Conservation (phyloP, 2,329 filamentous ascomycete species). For the Bipolaris bicolor region DNA sequence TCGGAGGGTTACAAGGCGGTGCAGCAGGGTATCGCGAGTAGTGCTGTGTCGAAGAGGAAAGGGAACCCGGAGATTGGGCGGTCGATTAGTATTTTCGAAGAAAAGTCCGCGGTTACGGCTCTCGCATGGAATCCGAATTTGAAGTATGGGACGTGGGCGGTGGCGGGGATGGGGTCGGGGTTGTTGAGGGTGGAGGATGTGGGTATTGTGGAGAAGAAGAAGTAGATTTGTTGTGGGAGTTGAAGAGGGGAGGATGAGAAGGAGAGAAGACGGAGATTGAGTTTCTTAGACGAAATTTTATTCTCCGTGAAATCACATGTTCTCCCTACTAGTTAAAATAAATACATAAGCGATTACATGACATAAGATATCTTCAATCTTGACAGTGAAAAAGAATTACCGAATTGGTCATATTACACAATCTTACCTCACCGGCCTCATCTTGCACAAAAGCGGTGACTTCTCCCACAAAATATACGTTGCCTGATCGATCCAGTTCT, state of each 20-base stretch:
- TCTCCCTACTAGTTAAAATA: no score
- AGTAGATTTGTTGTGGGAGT: background rate
- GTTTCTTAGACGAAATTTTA: no score
- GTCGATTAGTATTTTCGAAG: constrained; percentile 54
- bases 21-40: constrained; percentile 34
- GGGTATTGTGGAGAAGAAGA: constrained; percentile 25
- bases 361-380: no score
- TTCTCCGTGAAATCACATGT: no score
- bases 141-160: constrained; percentile 57
- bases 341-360: no score
- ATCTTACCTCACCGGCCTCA: constrained; percentile 22
- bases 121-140: constrained; percentile 61
- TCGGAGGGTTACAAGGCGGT: constrained; percentile 51
- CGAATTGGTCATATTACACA: background rate
- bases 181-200: constrained; percentile 59
- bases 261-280: background rate
- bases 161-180: constrained; percentile 57
- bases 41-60: constrained; percentile 23
- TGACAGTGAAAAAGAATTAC: no score
- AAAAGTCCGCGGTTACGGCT: constrained; percentile 52
- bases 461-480: constrained; percentile 50
- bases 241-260: background rate
- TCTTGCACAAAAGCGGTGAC: constrained; percentile 40
- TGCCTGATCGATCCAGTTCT: constrained; percentile 40
- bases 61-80: constrained; percentile 34